Conservation (phyloP, 2,329 filamentous ascomycete species). For the Colletotrichum plurivorum region DNA sequence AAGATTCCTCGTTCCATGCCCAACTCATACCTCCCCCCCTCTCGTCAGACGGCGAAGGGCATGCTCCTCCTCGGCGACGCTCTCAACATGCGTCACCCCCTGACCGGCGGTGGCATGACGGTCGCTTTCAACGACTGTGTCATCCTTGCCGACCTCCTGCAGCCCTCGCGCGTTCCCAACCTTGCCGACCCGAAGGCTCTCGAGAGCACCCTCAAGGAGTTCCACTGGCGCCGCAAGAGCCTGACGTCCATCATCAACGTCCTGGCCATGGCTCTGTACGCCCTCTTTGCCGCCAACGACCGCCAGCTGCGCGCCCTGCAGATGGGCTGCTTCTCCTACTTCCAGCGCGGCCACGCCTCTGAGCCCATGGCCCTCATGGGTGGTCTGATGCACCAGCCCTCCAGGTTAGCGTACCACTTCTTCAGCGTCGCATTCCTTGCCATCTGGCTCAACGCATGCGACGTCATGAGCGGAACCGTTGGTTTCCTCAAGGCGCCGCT, state of each 20-base stretch:
- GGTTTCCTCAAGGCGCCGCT: slow-evolving; percentile 74
- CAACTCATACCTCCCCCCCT: slow-evolving; percentile 91
- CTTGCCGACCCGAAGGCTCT: slow-evolving; percentile 79
- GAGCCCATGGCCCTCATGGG: slow-evolving; percentile 87
- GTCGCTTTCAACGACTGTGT: slow-evolving; percentile 95
- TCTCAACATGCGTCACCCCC: slow-evolving; percentile 98
- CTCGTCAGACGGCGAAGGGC: slow-evolving; percentile 69
- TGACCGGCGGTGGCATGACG: slow-evolving; percentile 98
- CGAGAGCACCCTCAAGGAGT: slow-evolving; percentile 76
- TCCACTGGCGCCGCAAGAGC: slow-evolving; percentile 91
- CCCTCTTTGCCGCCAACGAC: slow-evolving; percentile 89
- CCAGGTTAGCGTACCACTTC: slow-evolving; percentile 90
- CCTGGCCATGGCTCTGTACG: slow-evolving; percentile 94
- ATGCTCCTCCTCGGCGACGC: slow-evolving; percentile 92
- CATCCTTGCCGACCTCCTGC: slow-evolving; percentile 80
- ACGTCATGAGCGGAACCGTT: slow-evolving; percentile 57
- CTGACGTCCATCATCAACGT: slow-evolving; percentile 95
- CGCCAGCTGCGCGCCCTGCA: slow-evolving; percentile 84
- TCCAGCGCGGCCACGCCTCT: slow-evolving; percentile 81
- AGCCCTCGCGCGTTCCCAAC: slow-evolving; percentile 76
- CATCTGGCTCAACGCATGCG: slow-evolving; percentile 75
- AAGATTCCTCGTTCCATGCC: slow-evolving; percentile 89
- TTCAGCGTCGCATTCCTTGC: slow-evolving; percentile 92
- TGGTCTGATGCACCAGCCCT: slow-evolving; percentile 83
- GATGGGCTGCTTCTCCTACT: slow-evolving; percentile 93